Evolutionary conservation across 2,329 filamentous ascomycete genomes (phyloP).

Genomic region (Aureobasidium sp.): DNA sequence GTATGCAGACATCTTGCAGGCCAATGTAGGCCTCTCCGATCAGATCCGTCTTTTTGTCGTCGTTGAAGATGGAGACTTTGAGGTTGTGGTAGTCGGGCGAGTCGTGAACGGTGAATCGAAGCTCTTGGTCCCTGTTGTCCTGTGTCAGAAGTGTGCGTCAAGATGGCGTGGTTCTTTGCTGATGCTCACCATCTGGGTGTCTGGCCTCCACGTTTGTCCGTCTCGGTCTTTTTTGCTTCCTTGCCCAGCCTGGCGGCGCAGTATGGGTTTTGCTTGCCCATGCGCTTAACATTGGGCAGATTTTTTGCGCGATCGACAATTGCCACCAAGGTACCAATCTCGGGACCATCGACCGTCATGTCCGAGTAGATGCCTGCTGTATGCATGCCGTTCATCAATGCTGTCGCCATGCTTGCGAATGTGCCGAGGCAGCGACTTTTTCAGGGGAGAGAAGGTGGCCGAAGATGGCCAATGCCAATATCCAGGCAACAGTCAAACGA

Average conservation of each 20-base stretch:
- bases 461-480: background rate
- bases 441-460: background rate
- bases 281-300: slow-evolving; percentile 89
- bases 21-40: slow-evolving; percentile 93
- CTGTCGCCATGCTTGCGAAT: slow-evolving; percentile 22
- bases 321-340: slow-evolving; percentile 86
- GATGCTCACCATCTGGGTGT: slow-evolving; percentile 80
- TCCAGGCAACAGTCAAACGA: background rate
- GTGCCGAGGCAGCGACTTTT: slow-evolving; percentile 25
- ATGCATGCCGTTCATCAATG: slow-evolving; percentile 41
- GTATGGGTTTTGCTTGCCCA: slow-evolving; percentile 98
- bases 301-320: slow-evolving; percentile 96
- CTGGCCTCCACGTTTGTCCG: slow-evolving; percentile 88
- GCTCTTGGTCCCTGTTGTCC: slow-evolving; percentile 78
- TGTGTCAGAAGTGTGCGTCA: slow-evolving; percentile 7
- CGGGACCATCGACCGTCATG: slow-evolving; percentile 84
- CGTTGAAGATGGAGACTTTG: slow-evolving; percentile 94
- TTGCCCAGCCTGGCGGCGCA: slow-evolving; percentile 90
- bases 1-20: slow-evolving; percentile 70
- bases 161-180: background rate
- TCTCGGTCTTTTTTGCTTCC: slow-evolving; percentile 94
- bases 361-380: slow-evolving; percentile 91
- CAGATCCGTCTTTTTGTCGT: slow-evolving; percentile 94
- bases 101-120: slow-evolving; percentile 93
- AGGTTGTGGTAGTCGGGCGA: slow-evolving; percentile 93